Evolutionary conservation across 2,329 filamentous ascomycete genomes (phyloP).

Genomic region (Pezicula carpinea): DNA sequence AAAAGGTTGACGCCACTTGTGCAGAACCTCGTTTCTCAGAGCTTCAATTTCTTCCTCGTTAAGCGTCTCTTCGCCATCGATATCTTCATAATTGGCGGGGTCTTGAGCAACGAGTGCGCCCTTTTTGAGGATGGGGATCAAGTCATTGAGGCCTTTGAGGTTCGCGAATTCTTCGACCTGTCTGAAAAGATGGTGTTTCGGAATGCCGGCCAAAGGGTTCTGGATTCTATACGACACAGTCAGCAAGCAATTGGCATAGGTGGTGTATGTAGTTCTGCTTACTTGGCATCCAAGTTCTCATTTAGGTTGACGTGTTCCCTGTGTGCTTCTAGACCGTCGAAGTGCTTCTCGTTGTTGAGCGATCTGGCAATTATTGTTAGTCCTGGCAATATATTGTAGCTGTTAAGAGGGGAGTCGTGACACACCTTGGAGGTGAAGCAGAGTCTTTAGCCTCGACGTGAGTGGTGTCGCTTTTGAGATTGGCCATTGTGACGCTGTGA

Average conservation of each 20-base stretch:
- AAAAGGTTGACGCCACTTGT: constrained; percentile 63
- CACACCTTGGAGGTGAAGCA: constrained; percentile 2
- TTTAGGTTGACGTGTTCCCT: constrained; percentile 14
- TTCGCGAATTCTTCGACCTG: constrained; percentile 57
- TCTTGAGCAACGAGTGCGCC: constrained; percentile 73
- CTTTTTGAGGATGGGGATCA: constrained; percentile 55
- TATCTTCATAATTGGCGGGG: constrained; percentile 56
- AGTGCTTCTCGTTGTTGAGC: constrained; percentile 8
- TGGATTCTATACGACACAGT: constrained; percentile 37
- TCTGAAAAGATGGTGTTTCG: constrained; percentile 43
- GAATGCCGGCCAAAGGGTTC: constrained; percentile 53
- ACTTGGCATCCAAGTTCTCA: constrained; percentile 16
- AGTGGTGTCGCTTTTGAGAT: not conserved
- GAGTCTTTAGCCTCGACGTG: not conserved
- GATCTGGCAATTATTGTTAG: constrained; percentile 2
- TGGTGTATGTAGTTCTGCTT: not conserved
- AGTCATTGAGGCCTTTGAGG: constrained; percentile 52
- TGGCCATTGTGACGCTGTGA: not conserved
- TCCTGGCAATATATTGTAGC: not conserved
- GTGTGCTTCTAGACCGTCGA: constrained; percentile 7
- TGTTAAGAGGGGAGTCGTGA: not conserved
- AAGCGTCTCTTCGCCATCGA: constrained; percentile 53
- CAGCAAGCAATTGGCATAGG: not conserved
- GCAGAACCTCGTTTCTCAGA: constrained; percentile 56
- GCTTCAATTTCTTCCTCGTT: constrained; percentile 53